Conservation (phyloP, 2,329 filamentous ascomycete genomes). For the Chaetothyriales sp. region DNA sequence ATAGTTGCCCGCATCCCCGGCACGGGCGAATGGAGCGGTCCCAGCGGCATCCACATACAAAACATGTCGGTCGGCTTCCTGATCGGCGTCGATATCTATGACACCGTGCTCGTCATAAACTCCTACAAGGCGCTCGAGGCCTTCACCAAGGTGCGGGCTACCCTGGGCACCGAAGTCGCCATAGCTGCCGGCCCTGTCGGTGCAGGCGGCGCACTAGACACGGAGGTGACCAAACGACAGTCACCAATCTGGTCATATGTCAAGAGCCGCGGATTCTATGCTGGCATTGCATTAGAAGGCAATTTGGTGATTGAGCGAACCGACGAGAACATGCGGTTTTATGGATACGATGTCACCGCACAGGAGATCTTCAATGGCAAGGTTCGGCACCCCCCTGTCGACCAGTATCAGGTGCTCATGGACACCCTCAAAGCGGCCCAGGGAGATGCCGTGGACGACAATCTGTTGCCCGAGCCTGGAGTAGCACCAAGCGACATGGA, state of each 20-base stretch:
- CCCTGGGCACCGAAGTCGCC: conserved; percentile 66
- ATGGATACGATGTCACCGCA: conserved; percentile 49
- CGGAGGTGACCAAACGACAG: conserved; percentile 50
- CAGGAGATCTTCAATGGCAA: conserved; percentile 49
- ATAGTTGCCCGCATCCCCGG: conserved; percentile 62
- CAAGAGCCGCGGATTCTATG: conserved; percentile 79
- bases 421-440: conserved; percentile 82
- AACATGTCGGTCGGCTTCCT: conserved; percentile 80
- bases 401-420: conserved; percentile 45
- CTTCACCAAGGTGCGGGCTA: conserved; percentile 65
- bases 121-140: conserved; percentile 68
- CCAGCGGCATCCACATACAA: conserved; percentile 79
- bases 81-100: conserved; percentile 85
- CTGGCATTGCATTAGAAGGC: conserved; percentile 72
- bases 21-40: conserved; percentile 81
- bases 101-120: conserved; percentile 88
- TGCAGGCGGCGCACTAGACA: conserved; percentile 57
- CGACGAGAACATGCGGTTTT: conserved; percentile 81
- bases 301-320: conserved; percentile 71
- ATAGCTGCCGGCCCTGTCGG: conserved; percentile 64
- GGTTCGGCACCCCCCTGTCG: conserved; percentile 38
- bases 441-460: conserved; percentile 62
- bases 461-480: conserved; percentile 48
- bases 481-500: conserved; percentile 63
- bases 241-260: conserved; percentile 71